phyloP scores from a whole-genome alignment of 225 moss, liverwort and hornwort species.

The Lunularia cruciata region DNA sequence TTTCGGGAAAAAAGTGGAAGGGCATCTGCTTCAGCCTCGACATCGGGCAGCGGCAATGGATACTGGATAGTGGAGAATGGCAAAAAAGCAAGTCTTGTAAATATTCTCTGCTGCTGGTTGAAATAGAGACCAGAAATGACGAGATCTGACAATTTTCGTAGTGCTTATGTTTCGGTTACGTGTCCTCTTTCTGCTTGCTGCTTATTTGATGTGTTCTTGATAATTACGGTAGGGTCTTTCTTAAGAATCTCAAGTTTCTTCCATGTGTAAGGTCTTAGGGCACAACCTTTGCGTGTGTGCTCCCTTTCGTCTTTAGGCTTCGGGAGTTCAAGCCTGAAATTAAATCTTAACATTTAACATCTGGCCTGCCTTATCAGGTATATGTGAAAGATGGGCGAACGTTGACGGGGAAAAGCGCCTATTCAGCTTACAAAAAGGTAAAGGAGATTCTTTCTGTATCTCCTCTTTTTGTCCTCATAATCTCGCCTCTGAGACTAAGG shows the following conservation, averaged over 20 bases:
- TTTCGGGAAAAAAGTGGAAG: not conserved
- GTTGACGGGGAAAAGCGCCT: conserved; percentile 30
- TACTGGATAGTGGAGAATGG: conserved; percentile 37
- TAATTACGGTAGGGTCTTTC: not conserved
- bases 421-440: conserved; percentile 34
- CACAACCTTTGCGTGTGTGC: not conserved
- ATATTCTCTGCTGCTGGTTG: not conserved
- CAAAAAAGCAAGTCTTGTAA: conserved; percentile 16
- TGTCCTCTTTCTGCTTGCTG: not conserved
- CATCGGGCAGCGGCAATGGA: conserved; percentile 22
- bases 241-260: not conserved
- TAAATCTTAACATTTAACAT: not conserved
- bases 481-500: not conserved
- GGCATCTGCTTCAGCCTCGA: conserved; percentile 15
- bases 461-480: not conserved
- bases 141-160: too few relatives aligned
- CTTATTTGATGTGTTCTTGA: not conserved
- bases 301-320: too few relatives aligned
- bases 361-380: conserved; percentile 26
- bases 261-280: not conserved
- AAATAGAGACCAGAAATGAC: too few relatives aligned
- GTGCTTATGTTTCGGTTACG: not conserved
- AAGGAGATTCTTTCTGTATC: not conserved
- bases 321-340: not conserved
- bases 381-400: conserved; percentile 26